Evolutionary conservation across 805 yeast genomes (phyloP).

Genomic region (Kuraishia cidri): DNA sequence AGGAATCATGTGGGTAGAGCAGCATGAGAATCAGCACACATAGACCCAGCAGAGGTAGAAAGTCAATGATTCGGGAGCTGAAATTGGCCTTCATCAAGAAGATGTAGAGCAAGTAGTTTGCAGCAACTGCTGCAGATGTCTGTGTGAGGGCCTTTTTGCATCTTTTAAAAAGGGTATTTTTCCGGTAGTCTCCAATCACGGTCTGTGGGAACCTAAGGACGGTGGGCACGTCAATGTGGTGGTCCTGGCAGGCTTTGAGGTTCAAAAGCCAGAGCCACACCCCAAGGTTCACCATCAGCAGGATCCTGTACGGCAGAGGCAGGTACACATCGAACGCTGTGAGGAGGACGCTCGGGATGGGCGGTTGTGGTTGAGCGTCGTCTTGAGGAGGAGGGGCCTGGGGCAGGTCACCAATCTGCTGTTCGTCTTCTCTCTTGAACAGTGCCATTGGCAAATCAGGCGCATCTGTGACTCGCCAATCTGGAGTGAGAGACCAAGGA

Average conservation of each 20-base stretch:
- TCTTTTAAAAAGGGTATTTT: conserved; percentile 7
- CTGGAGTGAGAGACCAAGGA: too few species aligned
- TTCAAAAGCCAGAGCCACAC: conserved; percentile 44
- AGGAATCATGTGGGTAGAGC: conserved; percentile 22
- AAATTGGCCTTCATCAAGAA: conserved; percentile 12
- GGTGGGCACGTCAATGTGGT: conserved; percentile 34
- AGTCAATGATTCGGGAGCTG: conserved; percentile 17
- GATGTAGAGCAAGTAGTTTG: conserved; percentile 18
- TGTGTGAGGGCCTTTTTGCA: conserved; percentile 10
- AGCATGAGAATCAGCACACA: conserved; percentile 21
- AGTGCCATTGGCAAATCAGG: too few species aligned
- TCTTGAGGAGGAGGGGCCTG: not conserved
- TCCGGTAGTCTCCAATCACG: conserved; percentile 12
- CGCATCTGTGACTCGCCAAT: too few species aligned
- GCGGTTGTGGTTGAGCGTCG: not conserved
- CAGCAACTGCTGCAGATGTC: conserved; percentile 13
- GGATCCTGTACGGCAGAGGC: conserved; percentile 44
- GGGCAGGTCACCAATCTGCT: not conserved
- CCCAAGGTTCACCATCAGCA: conserved; percentile 39
- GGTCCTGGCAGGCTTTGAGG: conserved; percentile 25
- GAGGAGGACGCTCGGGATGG: conserved; percentile 18
- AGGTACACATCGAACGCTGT: conserved; percentile 8
- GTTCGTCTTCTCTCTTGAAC: not conserved
- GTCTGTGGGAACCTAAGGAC: conserved; percentile 26
- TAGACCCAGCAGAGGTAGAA: conserved; percentile 30